Percentiles rank a stretch among this genome's conserved stretches.
Conservation (phyloP, 192 early-diverging fungal species). For the Rhizoclosmatium globosum region DNA sequence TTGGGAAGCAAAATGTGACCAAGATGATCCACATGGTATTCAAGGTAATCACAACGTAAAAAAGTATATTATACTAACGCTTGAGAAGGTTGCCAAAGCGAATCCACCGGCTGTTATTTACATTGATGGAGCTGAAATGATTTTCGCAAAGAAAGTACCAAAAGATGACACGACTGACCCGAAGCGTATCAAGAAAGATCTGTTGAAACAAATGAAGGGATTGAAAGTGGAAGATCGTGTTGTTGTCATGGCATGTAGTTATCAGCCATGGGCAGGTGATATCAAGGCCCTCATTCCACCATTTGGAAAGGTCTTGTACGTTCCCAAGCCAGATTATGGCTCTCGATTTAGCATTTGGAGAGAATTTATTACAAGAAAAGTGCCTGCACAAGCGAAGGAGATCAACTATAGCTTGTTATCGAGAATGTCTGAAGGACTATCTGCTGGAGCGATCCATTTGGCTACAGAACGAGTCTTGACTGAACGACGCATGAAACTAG, state of each 20-base stretch:
- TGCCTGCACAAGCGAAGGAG: conserved; percentile 20
- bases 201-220: conserved; percentile 62
- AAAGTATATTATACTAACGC: not conserved
- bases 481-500: conserved; percentile 54
- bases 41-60: conserved; percentile 42
- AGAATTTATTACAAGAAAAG: conserved; percentile 46
- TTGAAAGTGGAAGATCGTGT: conserved; percentile 57
- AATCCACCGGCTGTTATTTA: conserved; percentile 64
- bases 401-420: conserved; percentile 59
- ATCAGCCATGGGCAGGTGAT: conserved; percentile 70
- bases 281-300: conserved; percentile 55
- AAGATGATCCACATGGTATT: conserved; percentile 74
- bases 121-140: conserved; percentile 66
- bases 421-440: conserved; percentile 55
- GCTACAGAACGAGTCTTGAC: conserved; percentile 54
- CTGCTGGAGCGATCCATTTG: conserved; percentile 53
- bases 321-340: conserved; percentile 60
- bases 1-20: conserved; percentile 59
- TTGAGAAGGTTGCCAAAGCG: conserved; percentile 59
- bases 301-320: conserved; percentile 52
- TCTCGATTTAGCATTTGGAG: conserved; percentile 53
- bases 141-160: conserved; percentile 72
- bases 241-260: conserved; percentile 58
- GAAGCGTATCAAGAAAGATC: conserved; percentile 69
- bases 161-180: conserved; percentile 71